These are phyloP conservation scores for Mycena vulgaris DNA, from an alignment of 768 basidiomycete species.

Conservation along the genomic window DNA sequence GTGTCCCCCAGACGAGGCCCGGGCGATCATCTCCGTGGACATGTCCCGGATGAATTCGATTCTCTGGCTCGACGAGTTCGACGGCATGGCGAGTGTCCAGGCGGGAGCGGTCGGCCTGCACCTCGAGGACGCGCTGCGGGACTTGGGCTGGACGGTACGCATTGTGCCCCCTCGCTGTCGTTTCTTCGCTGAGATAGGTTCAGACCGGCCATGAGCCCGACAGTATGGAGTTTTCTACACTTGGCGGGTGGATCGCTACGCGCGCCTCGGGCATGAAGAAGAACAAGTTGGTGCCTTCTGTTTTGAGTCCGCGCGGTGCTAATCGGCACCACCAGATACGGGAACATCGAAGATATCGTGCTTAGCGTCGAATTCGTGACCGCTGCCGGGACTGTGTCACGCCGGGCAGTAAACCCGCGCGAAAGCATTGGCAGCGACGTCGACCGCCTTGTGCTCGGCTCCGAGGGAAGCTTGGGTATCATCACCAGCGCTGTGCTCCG, in stretches of 20 bases:
- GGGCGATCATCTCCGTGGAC: neutral
- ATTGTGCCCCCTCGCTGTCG: neutral
- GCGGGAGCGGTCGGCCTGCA: neutral
- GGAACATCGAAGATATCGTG: slow-evolving; percentile 3
- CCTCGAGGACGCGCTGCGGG: neutral
- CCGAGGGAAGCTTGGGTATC: slow-evolving; percentile 1
- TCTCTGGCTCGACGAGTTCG: slow-evolving; percentile 1
- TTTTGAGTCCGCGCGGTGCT: neutral
- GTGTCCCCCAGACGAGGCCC: neutral
- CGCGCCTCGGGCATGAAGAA: slow-evolving; percentile 7
- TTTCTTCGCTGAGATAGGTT: neutral
- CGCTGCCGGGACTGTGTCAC: neutral
- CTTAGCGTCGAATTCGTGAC: slow-evolving; percentile 11
- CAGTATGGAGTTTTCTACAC: neutral
- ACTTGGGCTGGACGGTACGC: neutral
- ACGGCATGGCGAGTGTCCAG: neutral
- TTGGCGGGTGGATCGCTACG: neutral
- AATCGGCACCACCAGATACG: neutral
- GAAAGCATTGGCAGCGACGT: slow-evolving; percentile 3
- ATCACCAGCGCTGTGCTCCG: neutral
- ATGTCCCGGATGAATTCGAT: neutral
- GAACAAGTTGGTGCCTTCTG: neutral
- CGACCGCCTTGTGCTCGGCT: neutral
- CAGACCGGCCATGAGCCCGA: slow-evolving; percentile 4
- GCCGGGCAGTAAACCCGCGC: neutral